Base-by-base conservation (phyloP, 306 rosid genomes). In the Pachyrhizus erosus region DNA sequence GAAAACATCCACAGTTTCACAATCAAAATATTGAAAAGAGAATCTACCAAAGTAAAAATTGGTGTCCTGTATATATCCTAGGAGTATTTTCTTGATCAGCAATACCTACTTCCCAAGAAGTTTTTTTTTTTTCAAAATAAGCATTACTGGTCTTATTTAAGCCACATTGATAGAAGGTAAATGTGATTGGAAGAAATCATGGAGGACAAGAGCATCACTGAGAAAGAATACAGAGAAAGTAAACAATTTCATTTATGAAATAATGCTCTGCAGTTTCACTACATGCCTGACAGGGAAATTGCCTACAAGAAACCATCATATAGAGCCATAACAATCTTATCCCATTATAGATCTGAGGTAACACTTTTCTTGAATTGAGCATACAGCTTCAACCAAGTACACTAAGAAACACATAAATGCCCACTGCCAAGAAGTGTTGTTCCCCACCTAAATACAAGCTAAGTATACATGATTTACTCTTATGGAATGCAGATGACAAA, bases 1-100 rank as follows among this genome's bases (percentile, higher is more conserved):
- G 69, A 65, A 52, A 65, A 52, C 61, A 17, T n/a, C 70, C 24
- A 69, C 52, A 85, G 14, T 61, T 51, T 76, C 23, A 43, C 29
- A 61, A 46, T 80, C 57, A 70, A 70, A 20, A 48, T 34, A 66
- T 68, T 46, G 57, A 13, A 40, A 26, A 64, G 27, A 65, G 54
- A 54, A 43, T 17, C 21, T 24, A 23, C 49, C 24, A 64, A 64
- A 51, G 57, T 24, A 27, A 18, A 61, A 13, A 27, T 49, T 34
- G 73, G 31, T 33, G 29, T 23, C 40, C 51, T 27, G 51, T 3
- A 70, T 7, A 2, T 34, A 69, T 69, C 31, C 48, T 57, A 5
- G 51, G 8, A 55, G 33, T 27, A 42, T 37, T 13, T 40, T 13
- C 70, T 48, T 49, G 1, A 67, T 82, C 45, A 26, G 27, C 7